These are phyloP conservation scores for Exophiala mesophila DNA, from an alignment of 2,329 filamentous ascomycete species.

Conservation along the genomic window DNA sequence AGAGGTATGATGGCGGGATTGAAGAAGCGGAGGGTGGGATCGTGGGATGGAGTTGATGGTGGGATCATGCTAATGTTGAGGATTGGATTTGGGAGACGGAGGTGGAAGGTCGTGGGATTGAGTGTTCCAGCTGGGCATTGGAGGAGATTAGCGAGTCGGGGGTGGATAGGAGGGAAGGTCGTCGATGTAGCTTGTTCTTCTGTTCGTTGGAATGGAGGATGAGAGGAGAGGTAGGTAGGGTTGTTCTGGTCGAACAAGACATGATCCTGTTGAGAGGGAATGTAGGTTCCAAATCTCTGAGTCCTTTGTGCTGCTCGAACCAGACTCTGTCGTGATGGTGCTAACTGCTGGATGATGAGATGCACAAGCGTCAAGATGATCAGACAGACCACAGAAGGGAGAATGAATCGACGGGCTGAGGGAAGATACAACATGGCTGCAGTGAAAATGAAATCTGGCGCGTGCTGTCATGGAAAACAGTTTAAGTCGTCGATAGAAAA, in stretches of 20 bases:
- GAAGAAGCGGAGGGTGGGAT: constrained; percentile 26
- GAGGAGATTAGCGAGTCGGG: constrained; percentile 21
- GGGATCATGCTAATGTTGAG: constrained; percentile 35
- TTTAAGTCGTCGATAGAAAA: no score
- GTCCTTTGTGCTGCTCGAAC: not conserved
- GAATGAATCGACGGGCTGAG: constrained; percentile 27
- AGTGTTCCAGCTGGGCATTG: constrained; percentile 21
- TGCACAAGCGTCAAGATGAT: constrained; percentile 21
- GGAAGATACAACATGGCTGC: constrained; percentile 28
- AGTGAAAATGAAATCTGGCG: no score
- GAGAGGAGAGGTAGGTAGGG: no score
- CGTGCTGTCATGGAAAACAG: no score
- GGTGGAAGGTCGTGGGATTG: constrained; percentile 33
- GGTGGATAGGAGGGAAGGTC: constrained; percentile 10
- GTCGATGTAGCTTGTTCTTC: not conserved
- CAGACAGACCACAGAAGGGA: constrained; percentile 24
- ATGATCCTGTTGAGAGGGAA: no score
- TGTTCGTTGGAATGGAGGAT: no score
- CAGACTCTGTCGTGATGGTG: constrained; percentile 4
- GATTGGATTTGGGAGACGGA: constrained; percentile 31
- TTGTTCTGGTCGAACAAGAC: no score
- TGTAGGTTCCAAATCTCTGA: constrained; percentile 1
- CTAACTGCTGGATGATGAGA: constrained; percentile 12
- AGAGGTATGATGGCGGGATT: constrained; percentile 38
- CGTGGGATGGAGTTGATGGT: constrained; percentile 15